phyloP scores from a whole-genome alignment of 1,284 basidiomycete species.

The Marasmius fiardii region DNA sequence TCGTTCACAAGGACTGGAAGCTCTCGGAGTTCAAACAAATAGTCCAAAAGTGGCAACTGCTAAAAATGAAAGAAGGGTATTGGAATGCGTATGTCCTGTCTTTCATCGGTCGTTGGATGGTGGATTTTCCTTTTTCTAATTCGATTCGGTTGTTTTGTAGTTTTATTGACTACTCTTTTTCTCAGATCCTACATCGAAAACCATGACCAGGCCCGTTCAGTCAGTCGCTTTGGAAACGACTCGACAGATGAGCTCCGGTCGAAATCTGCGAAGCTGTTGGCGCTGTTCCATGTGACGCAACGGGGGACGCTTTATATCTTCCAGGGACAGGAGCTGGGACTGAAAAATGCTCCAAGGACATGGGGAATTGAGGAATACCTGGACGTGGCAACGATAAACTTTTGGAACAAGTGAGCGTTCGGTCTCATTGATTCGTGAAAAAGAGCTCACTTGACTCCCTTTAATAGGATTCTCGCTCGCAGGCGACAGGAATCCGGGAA shows the following conservation, averaged over 20 bases:
- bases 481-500: slow-evolving; percentile 32
- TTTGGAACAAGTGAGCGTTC: slow-evolving; percentile 34
- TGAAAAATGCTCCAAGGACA: slow-evolving; percentile 61
- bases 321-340: slow-evolving; percentile 72
- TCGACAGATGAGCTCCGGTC: slow-evolving; percentile 45
- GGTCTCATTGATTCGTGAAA: neutral
- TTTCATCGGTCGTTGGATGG: too few species aligned
- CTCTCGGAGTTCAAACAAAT: slow-evolving; percentile 55
- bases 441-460: neutral
- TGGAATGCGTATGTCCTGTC: slow-evolving; percentile 61
- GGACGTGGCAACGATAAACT: slow-evolving; percentile 59
- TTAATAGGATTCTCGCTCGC: slow-evolving; percentile 33
- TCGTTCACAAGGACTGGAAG: slow-evolving; percentile 46
- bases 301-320: slow-evolving; percentile 71
- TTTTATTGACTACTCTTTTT: too few species aligned
- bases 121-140: too few species aligned
- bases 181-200: slow-evolving; percentile 60
- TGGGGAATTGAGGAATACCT: slow-evolving; percentile 76
- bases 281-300: slow-evolving; percentile 57
- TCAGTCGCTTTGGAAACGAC: slow-evolving; percentile 68
- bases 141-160: too few species aligned
- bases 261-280: slow-evolving; percentile 61
- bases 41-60: slow-evolving; percentile 58
- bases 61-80: slow-evolving; percentile 52
- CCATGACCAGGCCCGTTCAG: slow-evolving; percentile 61